Evolutionary conservation across 805 yeast genomes (phyloP), one percentile per base, ranked within the genome.

Genomic region (Teunomyces panamensis): DNA sequence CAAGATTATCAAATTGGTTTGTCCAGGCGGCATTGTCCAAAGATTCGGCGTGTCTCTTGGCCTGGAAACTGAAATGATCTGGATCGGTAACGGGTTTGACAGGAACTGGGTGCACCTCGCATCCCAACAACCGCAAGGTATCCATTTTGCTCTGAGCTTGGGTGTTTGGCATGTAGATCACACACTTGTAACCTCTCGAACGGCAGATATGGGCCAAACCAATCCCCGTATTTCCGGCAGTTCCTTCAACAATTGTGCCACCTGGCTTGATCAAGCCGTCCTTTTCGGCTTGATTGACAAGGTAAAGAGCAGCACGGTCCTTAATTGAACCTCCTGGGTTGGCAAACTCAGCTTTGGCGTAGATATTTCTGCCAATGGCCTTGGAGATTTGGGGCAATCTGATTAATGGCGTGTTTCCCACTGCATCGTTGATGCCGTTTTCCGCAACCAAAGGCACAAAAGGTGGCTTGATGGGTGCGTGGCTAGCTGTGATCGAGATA

Each of bases 141-240:
- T 87, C 87, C 46, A 89, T 85, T 62, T 89, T 89, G 41, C 82
- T 76, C 54, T 86, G 87, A 5, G 94, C 80, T 65, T 89, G 96
- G 2, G 96, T 88, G 66, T 89, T 81, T 49, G 97, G 97, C 90
- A 89, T 89, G 73, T 88, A 89, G 49, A 89, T 86, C 43, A 89
- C 83, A 64, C 94, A 83, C 48, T 85, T 80, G 74, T 89, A 89
- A 28, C 96, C 96, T 56, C 84, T 80, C 42, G 91, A 79, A 30
- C 96, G 74, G 62, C 95, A 87, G 39, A 84, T 81, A 58, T 78
- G 83, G 5, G 96, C 96, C 47, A 89, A 71, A 1, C 96, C 96
- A 56, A 89, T 89, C 13, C 96, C 97, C n/a, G 97, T 89, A 69
- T 89, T 89, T 29, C 97, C 97, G 3, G 97, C 97, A 9, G 96